Evolutionary conservation across 257 asterid species (phyloP).

Genomic region (Parsonsia alboflavescens): DNA sequence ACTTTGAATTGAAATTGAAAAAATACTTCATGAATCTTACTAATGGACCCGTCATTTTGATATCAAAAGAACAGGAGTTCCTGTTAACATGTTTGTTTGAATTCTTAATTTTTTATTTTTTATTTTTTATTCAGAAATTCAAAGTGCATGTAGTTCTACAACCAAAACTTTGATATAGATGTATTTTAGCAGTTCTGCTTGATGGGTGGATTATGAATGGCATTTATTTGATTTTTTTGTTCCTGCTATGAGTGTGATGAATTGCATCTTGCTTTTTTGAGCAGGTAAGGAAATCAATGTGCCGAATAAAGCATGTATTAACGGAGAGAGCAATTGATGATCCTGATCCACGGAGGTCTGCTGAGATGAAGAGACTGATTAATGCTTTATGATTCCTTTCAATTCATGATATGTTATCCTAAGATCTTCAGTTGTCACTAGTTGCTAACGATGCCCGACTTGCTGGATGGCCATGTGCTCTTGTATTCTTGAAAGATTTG

Average conservation of each 20-base stretch:
- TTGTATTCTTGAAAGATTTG: background rate
- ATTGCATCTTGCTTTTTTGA: background rate
- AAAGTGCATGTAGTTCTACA: background rate
- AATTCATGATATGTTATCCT: background rate
- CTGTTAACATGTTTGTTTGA: background rate
- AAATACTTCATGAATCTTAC: background rate
- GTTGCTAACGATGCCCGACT: background rate
- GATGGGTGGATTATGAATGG: background rate
- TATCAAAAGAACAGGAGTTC: background rate
- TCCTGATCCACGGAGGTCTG: slow-evolving; percentile 81
- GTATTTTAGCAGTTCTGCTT: background rate
- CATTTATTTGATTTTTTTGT: background rate
- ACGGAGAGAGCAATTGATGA: slow-evolving; percentile 97
- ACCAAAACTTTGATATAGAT: background rate
- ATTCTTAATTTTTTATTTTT: background rate
- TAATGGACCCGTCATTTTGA: background rate
- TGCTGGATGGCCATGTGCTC: background rate
- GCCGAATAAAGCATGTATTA: slow-evolving; percentile 88
- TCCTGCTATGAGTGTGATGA: background rate
- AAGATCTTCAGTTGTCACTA: background rate
- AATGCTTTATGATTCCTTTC: slow-evolving; percentile 43
- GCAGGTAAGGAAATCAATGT: slow-evolving; percentile 90
- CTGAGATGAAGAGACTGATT: slow-evolving; percentile 92
- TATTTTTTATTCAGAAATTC: background rate
- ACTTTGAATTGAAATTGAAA: background rate